Conservation (phyloP, 1,284 basidiomycete species). For the Omphalotus olearius region DNA sequence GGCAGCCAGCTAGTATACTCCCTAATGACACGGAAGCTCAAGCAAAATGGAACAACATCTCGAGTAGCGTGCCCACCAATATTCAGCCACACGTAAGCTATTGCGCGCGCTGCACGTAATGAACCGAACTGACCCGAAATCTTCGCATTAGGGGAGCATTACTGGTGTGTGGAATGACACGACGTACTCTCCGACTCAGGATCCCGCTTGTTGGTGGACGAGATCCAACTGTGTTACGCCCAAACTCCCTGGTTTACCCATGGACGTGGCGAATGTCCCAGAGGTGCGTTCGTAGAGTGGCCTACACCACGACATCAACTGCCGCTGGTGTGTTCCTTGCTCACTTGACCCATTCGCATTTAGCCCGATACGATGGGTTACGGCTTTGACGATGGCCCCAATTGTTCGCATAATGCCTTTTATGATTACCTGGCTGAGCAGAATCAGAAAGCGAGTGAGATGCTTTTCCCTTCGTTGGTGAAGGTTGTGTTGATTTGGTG, state of each 20-base stretch:
- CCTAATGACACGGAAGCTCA: constrained; percentile 42
- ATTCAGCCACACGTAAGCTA: constrained; percentile 10
- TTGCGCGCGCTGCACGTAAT: neutral
- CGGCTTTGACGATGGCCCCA: constrained; percentile 71
- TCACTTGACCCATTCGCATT: neutral
- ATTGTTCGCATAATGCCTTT: constrained; percentile 62
- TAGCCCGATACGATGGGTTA: constrained; percentile 60
- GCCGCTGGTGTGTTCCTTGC: neutral
- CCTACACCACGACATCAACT: neutral
- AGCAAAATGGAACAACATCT: constrained; percentile 32
- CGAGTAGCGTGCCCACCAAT: constrained; percentile 22
- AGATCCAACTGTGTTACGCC: constrained; percentile 53
- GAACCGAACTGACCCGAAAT: too few relatives aligned
- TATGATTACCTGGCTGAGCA: constrained; percentile 59
- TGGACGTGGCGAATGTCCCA: constrained; percentile 60
- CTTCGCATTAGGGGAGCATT: constrained; percentile 1
- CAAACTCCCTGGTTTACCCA: constrained; percentile 34
- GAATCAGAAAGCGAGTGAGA: constrained; percentile 66
- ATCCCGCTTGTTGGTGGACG: constrained; percentile 45
- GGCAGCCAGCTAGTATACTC: constrained; percentile 41
- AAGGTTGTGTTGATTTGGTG: neutral
- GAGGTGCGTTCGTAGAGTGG: constrained; percentile 34
- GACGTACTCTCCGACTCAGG: neutral
- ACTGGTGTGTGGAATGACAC: constrained; percentile 4
- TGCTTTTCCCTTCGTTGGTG: neutral